phyloP scores from a whole-genome alignment of 345 rosid species.

The Mallotus nudiflorus region DNA sequence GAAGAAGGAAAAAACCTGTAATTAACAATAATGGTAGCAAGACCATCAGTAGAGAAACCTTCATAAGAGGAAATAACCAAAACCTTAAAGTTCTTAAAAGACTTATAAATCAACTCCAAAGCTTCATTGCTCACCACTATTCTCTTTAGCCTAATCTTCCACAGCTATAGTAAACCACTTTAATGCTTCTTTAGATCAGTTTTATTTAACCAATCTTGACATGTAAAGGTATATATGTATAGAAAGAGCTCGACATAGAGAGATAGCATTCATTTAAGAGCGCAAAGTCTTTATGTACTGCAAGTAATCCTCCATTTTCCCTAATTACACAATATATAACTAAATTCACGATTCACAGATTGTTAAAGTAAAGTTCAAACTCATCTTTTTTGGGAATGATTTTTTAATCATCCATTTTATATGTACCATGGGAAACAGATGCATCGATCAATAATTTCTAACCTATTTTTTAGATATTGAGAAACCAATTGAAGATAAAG shows the following conservation, averaged over 20 bases:
- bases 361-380: too few species aligned
- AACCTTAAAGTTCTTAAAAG: slow-evolving; percentile 72
- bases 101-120: slow-evolving; percentile 71
- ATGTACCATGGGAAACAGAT: too few species aligned
- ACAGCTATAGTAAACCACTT: slow-evolving; percentile 46
- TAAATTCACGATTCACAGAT: not conserved
- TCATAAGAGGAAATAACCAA: slow-evolving; percentile 77
- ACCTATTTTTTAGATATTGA: too few species aligned
- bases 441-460: too few species aligned
- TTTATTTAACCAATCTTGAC: not conserved
- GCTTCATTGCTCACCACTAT: slow-evolving; percentile 87
- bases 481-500: too few species aligned
- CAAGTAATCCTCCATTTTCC: slow-evolving; percentile 77
- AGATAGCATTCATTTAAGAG: slow-evolving; percentile 71
- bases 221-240: too few species aligned
- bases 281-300: slow-evolving; percentile 74
- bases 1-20: slow-evolving; percentile 61
- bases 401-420: too few species aligned
- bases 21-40: slow-evolving; percentile 83
- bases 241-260: too few species aligned
- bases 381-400: too few species aligned
- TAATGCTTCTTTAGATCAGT: not conserved
- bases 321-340: not conserved
- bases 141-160: slow-evolving; percentile 78
- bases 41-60: slow-evolving; percentile 94